Base-by-base conservation (phyloP, 2,329 filamentous ascomycete genomes). In the Podosphaera xanthii region DNA sequence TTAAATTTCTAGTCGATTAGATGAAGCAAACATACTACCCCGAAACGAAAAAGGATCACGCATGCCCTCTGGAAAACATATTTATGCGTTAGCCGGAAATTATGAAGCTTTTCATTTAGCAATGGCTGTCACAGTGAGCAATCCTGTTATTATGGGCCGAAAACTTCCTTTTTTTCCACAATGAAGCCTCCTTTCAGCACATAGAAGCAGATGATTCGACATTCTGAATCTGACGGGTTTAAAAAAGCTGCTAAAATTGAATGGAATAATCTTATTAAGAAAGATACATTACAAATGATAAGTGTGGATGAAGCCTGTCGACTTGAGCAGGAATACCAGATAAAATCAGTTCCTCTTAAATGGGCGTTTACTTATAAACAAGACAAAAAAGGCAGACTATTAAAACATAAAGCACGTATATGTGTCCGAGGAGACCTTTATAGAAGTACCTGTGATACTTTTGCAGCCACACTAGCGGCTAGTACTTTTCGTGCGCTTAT, bases 331-430 rank as follows among this genome's bases (percentile, higher is more conserved):
- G 7, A 40, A 30, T n/a, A 40, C 35, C 35, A 44, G 10, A 56
- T 56, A 40, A 40, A 42, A 42, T 40, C 38, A n/a, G n/a, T 56
- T 30, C 53, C 53, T 40, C 22, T 56, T 22, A 56, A 56, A 33
- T 56, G 53, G 53, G 53, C 42, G 9, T 55, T 55, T 38, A 55
- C 52, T 30, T 56, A 56, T 14, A 56, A 56, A 30, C 38, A 40
- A 36, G 53, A 56, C 33, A 4, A 56, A 30, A n/a, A 56, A 31
- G 53, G 53, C 30, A 40, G 35, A 30, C 14, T 56, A 9, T 40
- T 44, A 40, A 56, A 56, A 31, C 12, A 56, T 31, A 56, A 56
- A 42, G 53, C 53, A 22, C 53, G 53, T 30, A 56, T 56, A 22
- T 56, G 38, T 22, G 53, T 56, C 22, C 30, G 53, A 42, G 34